Evolutionary conservation across 371 early-diverging fungal species (phyloP).

Genomic region (Mucor mucedo): DNA sequence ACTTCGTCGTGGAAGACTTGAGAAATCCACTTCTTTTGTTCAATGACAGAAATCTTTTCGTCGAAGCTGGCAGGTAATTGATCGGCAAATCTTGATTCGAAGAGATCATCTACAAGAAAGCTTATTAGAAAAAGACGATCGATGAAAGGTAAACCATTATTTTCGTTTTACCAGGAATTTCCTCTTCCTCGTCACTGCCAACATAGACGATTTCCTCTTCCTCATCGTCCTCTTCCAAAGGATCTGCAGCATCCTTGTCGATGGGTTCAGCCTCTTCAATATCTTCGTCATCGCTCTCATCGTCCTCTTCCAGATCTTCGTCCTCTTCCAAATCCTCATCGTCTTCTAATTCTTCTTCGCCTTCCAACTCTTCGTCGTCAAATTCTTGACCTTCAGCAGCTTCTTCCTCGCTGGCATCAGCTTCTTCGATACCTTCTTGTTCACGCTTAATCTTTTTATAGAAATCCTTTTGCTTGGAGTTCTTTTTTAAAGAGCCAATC

Average conservation of each 20-base stretch:
- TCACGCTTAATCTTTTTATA: conserved; percentile 49
- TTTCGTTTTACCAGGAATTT: conserved; percentile 32
- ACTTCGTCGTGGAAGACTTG: conserved; percentile 49
- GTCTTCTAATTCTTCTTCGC: conserved; percentile 35
- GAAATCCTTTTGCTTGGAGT: conserved; percentile 50
- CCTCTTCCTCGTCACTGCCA: conserved; percentile 50
- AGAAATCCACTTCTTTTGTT: conserved; percentile 54
- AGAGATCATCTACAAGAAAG: conserved; percentile 28
- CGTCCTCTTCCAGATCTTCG: conserved; percentile 20
- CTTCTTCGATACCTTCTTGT: conserved; percentile 44
- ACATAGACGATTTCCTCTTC: conserved; percentile 36
- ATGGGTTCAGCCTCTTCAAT: conserved; percentile 26
- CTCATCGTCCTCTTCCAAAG: conserved; percentile 24
- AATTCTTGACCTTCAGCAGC: conserved; percentile 28
- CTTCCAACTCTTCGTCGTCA: conserved; percentile 26
- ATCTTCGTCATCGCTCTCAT: conserved; percentile 34
- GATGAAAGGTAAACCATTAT: conserved; percentile 8
- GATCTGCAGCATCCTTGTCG: conserved; percentile 40
- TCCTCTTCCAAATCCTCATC: conserved; percentile 37
- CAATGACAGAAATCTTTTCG: conserved; percentile 50
- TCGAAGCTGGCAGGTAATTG: conserved; percentile 49
- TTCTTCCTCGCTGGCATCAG: conserved; percentile 35
- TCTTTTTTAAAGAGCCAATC: conserved; percentile 50
- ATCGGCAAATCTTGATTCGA: conserved; percentile 53
- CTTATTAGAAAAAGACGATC: not conserved